A percentile compares a stretch with the other conserved stretches of the same genome.
These are phyloP conservation scores for Fusarium sublunatum DNA, from an alignment of 2,329 filamentous ascomycete species.

Conservation along the genomic window DNA sequence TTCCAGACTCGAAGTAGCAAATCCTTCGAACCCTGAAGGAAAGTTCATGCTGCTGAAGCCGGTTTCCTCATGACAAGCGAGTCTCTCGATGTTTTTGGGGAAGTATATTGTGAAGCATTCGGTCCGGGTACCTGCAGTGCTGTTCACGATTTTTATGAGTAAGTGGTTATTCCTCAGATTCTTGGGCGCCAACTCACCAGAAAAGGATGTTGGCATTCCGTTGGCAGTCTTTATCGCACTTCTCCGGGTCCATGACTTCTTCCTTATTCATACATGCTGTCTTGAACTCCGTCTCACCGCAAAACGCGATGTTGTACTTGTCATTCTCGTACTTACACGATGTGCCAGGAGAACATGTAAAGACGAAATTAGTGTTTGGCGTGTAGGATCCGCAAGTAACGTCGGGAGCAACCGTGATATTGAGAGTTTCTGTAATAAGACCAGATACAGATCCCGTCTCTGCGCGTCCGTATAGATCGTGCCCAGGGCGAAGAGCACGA, in stretches of 20 bases:
- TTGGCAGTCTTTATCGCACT: constrained; percentile 29
- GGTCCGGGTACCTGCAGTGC: constrained; percentile 2
- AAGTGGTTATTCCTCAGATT: not conserved
- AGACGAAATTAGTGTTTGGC: constrained; percentile 12
- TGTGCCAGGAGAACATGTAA: constrained; percentile 12
- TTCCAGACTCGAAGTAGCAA: constrained; percentile 1
- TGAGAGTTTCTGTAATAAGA: constrained; percentile 15
- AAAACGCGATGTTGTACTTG: constrained; percentile 34
- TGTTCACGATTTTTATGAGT: constrained; percentile 3
- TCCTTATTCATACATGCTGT: constrained; percentile 19
- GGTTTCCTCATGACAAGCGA: constrained; percentile 5
- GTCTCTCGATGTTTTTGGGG: constrained; percentile 11
- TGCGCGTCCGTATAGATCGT: constrained; percentile 12
- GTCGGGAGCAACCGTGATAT: constrained; percentile 16
- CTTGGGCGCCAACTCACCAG: constrained; percentile 9
- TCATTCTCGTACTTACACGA: constrained; percentile 31
- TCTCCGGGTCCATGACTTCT: constrained; percentile 13
- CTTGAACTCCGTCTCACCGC: constrained; percentile 12
- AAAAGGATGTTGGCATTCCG: constrained; percentile 30
- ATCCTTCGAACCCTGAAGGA: constrained; percentile 1
- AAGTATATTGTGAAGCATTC: constrained; percentile 32
- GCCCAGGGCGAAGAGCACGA: constrained; percentile 1
- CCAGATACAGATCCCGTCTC: not conserved
- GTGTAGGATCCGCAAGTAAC: constrained; percentile 21
- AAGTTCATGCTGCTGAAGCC: constrained; percentile 29